Percentiles rank a stretch among this genome's conserved stretches.
Evolutionary conservation across 2,329 filamentous ascomycete species (phyloP).

Genomic region (Curvularia verruculosa): DNA sequence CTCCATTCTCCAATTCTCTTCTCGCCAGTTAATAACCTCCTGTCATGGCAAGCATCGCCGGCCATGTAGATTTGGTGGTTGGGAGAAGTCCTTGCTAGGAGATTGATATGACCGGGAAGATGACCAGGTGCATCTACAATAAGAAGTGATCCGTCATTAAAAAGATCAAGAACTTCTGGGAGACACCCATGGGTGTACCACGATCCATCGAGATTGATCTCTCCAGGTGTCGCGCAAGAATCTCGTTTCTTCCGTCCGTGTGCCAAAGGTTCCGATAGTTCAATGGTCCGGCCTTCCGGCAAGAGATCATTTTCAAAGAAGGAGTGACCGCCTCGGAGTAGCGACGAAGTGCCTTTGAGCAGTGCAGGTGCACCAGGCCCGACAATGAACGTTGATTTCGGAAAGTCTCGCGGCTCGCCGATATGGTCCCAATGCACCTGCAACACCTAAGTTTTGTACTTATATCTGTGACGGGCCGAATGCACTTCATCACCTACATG

Average conservation of each 20-base stretch:
- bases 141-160: conserved; percentile 56
- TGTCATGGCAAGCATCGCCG: conserved; percentile 63
- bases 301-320: conserved; percentile 56
- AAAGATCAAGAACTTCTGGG: conserved; percentile 55
- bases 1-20: conserved; percentile 60
- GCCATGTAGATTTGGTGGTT: conserved; percentile 56
- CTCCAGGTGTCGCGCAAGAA: background rate
- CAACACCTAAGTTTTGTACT: conserved; percentile 1
- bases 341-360: conserved; percentile 28
- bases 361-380: conserved; percentile 41
- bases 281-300: conserved; percentile 50
- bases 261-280: conserved; percentile 49
- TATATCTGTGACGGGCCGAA: background rate
- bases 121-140: conserved; percentile 61
- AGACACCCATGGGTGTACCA: conserved; percentile 56
- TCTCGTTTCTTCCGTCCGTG: background rate
- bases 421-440: conserved; percentile 53
- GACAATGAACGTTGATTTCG: conserved; percentile 48
- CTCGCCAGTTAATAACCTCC: conserved; percentile 58
- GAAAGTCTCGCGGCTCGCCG: conserved; percentile 50
- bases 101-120: conserved; percentile 60
- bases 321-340: conserved; percentile 40
- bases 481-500: conserved; percentile 42
- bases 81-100: conserved; percentile 52
- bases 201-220: conserved; percentile 26